Conservation (phyloP, 139 green algal genomes). For the Tetradesmus lagerheimii region DNA sequence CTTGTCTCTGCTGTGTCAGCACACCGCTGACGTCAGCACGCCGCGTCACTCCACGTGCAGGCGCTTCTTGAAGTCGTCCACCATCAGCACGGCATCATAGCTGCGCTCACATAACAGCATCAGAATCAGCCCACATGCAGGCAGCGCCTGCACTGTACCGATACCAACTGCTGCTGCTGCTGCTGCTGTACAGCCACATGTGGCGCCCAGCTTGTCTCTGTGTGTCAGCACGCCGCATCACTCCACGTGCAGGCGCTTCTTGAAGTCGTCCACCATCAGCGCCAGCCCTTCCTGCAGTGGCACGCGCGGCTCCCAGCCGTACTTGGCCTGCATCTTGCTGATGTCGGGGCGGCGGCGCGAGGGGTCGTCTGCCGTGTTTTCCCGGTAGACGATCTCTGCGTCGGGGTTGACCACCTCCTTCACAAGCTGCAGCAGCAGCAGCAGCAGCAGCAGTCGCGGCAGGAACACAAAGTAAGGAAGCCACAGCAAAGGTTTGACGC, state of each 20-base stretch:
- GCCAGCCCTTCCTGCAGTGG: slow-evolving; percentile 86
- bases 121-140: neutral
- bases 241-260: slow-evolving; percentile 69
- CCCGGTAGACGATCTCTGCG: slow-evolving; percentile 77
- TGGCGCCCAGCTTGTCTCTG: too few relatives aligned
- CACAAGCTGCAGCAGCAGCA: slow-evolving; percentile 68
- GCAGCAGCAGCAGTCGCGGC: neutral
- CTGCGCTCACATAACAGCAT: too few relatives aligned
- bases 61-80: slow-evolving; percentile 93
- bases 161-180: neutral
- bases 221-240: too few relatives aligned
- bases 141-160: too few relatives aligned
- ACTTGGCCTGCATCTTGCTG: slow-evolving; percentile 82
- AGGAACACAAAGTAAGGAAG: neutral
- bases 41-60: slow-evolving; percentile 50
- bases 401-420: slow-evolving; percentile 90
- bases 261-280: slow-evolving; percentile 98
- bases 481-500: neutral
- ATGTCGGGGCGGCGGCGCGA: slow-evolving; percentile 87
- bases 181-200: neutral
- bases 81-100: slow-evolving; percentile 79
- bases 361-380: slow-evolving; percentile 99
- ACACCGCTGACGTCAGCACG: too few relatives aligned
- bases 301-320: slow-evolving; percentile 97
- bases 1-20: too few relatives aligned